phyloP scores from a whole-genome alignment of 139 green algal species.

The Spirogloea muscicola region DNA sequence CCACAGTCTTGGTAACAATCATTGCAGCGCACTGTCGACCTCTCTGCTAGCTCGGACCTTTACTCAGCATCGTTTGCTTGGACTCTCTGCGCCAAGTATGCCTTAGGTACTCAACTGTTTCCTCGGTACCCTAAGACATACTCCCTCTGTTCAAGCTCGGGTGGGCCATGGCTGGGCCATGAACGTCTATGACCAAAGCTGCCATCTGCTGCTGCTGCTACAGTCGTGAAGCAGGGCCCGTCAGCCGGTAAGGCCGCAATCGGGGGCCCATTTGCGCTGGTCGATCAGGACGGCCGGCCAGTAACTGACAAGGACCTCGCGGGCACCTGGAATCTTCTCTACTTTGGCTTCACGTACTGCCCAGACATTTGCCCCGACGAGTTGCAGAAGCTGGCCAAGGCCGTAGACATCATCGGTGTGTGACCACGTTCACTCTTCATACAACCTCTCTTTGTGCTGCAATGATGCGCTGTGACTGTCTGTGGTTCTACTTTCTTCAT shows the following conservation, averaged over 20 bases:
- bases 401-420: conserved; percentile 42
- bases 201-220: no score
- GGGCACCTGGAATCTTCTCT: conserved; percentile 85
- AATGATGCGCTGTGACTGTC: no score
- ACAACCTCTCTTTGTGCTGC: no score
- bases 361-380: conserved; percentile 99
- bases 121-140: not conserved
- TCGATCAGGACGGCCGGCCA: conserved; percentile 70
- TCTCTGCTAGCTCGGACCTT: not conserved
- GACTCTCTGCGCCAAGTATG: not conserved
- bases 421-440: no score
- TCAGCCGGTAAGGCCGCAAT: conserved; percentile 76
- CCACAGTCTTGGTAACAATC: no score
- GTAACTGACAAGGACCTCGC: conserved; percentile 77
- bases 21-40: no score
- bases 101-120: not conserved
- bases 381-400: conserved; percentile 85
- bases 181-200: not conserved
- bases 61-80: not conserved
- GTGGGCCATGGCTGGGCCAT: not conserved
- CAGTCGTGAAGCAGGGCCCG: conserved; percentile 17
- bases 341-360: conserved; percentile 98
- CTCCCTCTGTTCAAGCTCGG: not conserved
- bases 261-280: conserved; percentile 82
- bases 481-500: no score